These are phyloP conservation scores for Mariannaea sp. DNA, from an alignment of 2,329 filamentous ascomycete genomes.

Conservation along the genomic window DNA sequence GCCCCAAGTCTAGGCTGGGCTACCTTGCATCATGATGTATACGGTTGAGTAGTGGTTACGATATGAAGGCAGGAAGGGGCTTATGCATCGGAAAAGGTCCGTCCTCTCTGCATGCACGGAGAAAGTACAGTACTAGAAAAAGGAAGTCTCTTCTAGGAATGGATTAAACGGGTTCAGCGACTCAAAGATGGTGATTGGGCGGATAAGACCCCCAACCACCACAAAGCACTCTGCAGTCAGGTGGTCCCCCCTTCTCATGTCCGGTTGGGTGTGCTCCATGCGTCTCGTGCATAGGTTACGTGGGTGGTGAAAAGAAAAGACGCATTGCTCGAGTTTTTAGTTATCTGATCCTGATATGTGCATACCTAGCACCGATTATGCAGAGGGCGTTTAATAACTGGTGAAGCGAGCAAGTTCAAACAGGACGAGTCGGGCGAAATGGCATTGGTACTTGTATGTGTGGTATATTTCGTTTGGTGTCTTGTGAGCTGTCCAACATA, in stretches of 20 bases:
- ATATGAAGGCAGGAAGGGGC: not conserved
- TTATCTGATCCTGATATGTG: too few relatives aligned
- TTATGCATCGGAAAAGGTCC: not conserved
- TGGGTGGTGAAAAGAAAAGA: not conserved
- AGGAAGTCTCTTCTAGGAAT: not conserved
- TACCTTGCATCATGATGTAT: too few relatives aligned
- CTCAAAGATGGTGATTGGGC: conserved; percentile 5
- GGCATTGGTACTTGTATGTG: too few relatives aligned
- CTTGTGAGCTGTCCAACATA: too few relatives aligned
- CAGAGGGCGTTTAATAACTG: too few relatives aligned
- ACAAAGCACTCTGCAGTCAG: conserved; percentile 6
- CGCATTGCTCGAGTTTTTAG: too few relatives aligned
- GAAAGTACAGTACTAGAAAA: not conserved
- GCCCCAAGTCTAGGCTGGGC: too few relatives aligned
- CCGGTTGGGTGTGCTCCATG: not conserved
- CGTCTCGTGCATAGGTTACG: not conserved
- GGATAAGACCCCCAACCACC: not conserved
- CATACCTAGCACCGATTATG: too few relatives aligned
- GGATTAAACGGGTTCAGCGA: not conserved
- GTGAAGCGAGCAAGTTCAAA: too few relatives aligned
- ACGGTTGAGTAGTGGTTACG: too few relatives aligned
- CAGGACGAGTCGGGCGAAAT: too few relatives aligned
- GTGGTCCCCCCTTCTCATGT: conserved; percentile 2
- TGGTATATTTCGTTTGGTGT: too few relatives aligned
- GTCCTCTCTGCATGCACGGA: not conserved